Percentiles rank a stretch among this genome's conserved stretches.
These are phyloP conservation scores for Verticillium zaregamsianum DNA, from an alignment of 2,329 filamentous ascomycete species.

Conservation along the genomic window DNA sequence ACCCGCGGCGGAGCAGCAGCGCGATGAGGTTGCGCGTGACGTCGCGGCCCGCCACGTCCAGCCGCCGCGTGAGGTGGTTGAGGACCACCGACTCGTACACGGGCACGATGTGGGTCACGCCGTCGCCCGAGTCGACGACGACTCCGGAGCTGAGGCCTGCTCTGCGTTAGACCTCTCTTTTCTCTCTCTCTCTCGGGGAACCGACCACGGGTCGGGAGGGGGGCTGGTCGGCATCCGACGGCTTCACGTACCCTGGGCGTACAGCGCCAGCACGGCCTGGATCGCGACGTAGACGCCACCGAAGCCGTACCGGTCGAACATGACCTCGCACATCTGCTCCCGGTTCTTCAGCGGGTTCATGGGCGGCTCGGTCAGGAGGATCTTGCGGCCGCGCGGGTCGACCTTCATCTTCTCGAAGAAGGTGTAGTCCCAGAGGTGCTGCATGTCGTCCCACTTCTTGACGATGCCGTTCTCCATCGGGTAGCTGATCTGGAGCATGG, in stretches of 20 bases:
- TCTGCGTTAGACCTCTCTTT: neutral
- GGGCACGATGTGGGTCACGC: conserved; percentile 96
- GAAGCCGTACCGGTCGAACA: conserved; percentile 97
- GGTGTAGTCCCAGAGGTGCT: conserved; percentile 98
- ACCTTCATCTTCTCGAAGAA: conserved; percentile 97
- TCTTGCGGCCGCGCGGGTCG: conserved; percentile 88
- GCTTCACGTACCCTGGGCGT: conserved; percentile 74
- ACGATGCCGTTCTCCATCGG: conserved; percentile 99
- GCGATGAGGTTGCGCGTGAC: conserved; percentile 98
- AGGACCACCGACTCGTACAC: conserved; percentile 98
- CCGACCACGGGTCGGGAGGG: no score
- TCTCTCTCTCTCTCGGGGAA: neutral
- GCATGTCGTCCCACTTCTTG: conserved; percentile 99
- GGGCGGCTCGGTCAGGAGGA: conserved; percentile 92
- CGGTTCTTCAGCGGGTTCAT: conserved; percentile 98
- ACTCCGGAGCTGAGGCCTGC: conserved; percentile 83
- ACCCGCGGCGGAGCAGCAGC: conserved; percentile 86
- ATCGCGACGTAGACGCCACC: conserved; percentile 97
- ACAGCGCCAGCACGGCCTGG: conserved; percentile 91
- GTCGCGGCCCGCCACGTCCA: conserved; percentile 94
- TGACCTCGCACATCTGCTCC: conserved; percentile 97
- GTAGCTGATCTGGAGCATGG: conserved; percentile 97
- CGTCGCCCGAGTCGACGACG: conserved; percentile 97
- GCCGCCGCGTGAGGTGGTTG: conserved; percentile 88
- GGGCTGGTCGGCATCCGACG: no score